These are phyloP conservation scores for Triadica sebifera DNA, from an alignment of 345 rosid genomes.

Conservation along the genomic window DNA sequence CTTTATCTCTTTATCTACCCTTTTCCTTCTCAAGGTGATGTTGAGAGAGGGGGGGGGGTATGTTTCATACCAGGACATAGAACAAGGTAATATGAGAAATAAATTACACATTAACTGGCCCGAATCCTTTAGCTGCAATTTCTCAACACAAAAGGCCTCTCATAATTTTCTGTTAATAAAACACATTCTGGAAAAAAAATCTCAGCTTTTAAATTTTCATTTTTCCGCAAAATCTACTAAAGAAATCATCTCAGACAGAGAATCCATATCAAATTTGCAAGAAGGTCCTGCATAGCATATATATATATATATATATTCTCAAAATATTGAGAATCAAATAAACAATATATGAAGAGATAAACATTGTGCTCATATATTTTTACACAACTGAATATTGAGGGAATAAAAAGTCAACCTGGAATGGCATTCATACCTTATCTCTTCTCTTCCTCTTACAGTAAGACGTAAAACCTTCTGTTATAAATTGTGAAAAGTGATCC, in stretches of 20 bases:
- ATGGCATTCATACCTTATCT: conserved; percentile 64
- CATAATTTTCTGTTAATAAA: too few species aligned
- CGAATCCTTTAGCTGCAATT: too few species aligned
- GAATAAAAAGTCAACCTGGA: neutral
- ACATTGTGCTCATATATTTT: neutral
- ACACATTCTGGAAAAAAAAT: too few species aligned
- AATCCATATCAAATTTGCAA: neutral
- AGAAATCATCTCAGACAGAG: neutral
- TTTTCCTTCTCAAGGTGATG: too few species aligned
- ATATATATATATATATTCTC: neutral
- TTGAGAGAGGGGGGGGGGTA: too few species aligned
- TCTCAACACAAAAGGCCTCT: too few species aligned
- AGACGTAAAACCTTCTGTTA: conserved; percentile 89
- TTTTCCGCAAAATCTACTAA: neutral
- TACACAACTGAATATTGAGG: neutral
- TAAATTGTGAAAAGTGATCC: conserved; percentile 96
- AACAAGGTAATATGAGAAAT: too few species aligned
- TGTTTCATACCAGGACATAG: too few species aligned
- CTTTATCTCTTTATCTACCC: too few species aligned
- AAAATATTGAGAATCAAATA: neutral
- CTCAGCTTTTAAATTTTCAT: neutral
- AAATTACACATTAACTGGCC: too few species aligned
- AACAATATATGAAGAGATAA: too few species aligned
- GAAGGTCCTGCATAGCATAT: neutral
- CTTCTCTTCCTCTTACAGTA: conserved; percentile 97